A percentile compares a stretch with the other conserved stretches of the same genome.
Conservation (phyloP, 495 filamentous ascomycete species). For the Penicillium bialowiezense region DNA sequence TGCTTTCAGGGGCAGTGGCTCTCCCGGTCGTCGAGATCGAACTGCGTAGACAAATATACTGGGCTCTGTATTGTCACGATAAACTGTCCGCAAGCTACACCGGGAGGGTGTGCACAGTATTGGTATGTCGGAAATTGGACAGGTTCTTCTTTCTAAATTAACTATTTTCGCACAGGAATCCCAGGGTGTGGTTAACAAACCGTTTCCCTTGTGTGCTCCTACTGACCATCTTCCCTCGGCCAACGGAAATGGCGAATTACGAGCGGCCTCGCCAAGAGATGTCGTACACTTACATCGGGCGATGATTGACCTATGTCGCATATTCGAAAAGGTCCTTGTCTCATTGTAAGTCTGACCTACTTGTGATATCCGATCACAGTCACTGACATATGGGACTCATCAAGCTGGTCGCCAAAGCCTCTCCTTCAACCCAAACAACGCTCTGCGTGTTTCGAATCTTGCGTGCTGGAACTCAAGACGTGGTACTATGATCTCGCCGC, state of each 20-base stretch:
- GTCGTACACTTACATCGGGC: slow-evolving; percentile 20
- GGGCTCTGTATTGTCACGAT: slow-evolving; percentile 30
- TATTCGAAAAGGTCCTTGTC: slow-evolving; percentile 26
- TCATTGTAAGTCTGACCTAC: slow-evolving; percentile 19
- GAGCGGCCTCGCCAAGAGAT: slow-evolving; percentile 14
- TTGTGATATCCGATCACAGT: neutral
- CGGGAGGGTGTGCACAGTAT: slow-evolving; percentile 29
- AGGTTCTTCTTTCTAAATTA: neutral
- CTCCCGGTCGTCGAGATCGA: slow-evolving; percentile 24
- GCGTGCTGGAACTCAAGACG: slow-evolving; percentile 26
- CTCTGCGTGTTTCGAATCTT: slow-evolving; percentile 23
- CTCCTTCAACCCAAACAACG: slow-evolving; percentile 16
- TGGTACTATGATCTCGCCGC: slow-evolving; percentile 28
- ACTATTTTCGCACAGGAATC: slow-evolving; percentile 15
- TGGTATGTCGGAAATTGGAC: slow-evolving; percentile 12
- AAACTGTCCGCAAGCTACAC: slow-evolving; percentile 31
- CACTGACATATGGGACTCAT: neutral
- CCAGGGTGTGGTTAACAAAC: slow-evolving; percentile 28
- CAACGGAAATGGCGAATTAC: slow-evolving; percentile 18
- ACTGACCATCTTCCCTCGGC: slow-evolving; percentile 14
- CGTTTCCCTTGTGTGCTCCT: slow-evolving; percentile 15
- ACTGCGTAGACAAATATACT: slow-evolving; percentile 30
- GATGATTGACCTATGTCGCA: slow-evolving; percentile 27
- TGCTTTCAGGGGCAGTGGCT: slow-evolving; percentile 17
- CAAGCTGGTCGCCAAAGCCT: slow-evolving; percentile 28